These are phyloP conservation scores for Eutrema japonicum DNA, from an alignment of 345 rosid species.

Conservation along the genomic window DNA sequence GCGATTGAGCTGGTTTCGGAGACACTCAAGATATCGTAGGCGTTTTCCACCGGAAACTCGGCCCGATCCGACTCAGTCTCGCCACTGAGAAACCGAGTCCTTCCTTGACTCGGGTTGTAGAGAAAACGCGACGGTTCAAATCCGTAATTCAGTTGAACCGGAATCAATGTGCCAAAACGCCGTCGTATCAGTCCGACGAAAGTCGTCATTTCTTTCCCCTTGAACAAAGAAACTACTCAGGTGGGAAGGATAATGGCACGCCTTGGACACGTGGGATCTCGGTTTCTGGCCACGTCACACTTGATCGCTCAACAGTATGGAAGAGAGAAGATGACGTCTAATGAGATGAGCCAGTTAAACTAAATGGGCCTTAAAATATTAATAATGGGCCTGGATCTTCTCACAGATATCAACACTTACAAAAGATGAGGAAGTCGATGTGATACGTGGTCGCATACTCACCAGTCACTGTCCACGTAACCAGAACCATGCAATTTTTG, in stretches of 20 bases:
- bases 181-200: conserved; percentile 45
- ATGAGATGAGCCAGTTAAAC: not conserved
- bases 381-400: conserved; percentile 15
- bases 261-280: conserved; percentile 18
- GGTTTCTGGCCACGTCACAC: conserved; percentile 21
- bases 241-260: conserved; percentile 4
- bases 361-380: conserved; percentile 11
- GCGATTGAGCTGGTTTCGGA: conserved; percentile 68
- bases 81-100: conserved; percentile 54
- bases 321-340: not conserved
- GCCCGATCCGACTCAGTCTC: conserved; percentile 53
- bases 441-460: conserved; percentile 34
- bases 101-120: conserved; percentile 30
- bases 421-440: conserved; percentile 14
- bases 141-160: conserved; percentile 33
- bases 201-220: conserved; percentile 37
- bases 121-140: conserved; percentile 20
- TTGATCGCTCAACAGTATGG: conserved; percentile 11
- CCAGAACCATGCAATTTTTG: conserved; percentile 14
- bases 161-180: conserved; percentile 34
- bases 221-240: not conserved
- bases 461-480: conserved; percentile 10
- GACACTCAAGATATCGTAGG: conserved; percentile 74
- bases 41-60: conserved; percentile 67
- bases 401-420: not conserved